Evolutionary conservation across 345 rosid species (phyloP).

Genomic region (Gossypium herbaceum): DNA sequence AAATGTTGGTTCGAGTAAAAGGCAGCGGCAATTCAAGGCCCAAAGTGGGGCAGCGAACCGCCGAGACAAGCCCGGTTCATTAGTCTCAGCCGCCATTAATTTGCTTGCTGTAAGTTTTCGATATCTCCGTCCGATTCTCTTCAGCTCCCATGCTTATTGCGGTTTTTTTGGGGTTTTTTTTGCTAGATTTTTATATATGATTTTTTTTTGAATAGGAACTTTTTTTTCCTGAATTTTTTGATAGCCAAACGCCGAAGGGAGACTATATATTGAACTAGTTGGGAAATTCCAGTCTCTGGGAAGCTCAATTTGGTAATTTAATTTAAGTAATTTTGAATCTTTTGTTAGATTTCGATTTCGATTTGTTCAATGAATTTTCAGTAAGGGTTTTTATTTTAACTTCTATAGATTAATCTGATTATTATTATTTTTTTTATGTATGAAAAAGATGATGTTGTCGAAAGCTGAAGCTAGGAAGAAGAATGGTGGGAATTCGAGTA

Average conservation of each 20-base stretch:
- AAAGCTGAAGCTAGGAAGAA: slow-evolving; percentile 53
- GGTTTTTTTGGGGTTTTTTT: not conserved
- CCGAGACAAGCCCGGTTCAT: not conserved
- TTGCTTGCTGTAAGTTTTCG: slow-evolving; percentile 10
- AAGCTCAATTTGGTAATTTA: slow-evolving; percentile 1
- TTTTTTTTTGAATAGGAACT: not conserved
- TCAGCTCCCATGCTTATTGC: not conserved
- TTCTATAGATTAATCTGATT: not conserved
- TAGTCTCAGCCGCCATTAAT: not conserved
- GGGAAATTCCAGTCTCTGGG: slow-evolving; percentile 17
- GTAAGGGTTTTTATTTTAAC: not conserved
- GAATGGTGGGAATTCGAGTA: slow-evolving; percentile 45
- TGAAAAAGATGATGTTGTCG: slow-evolving; percentile 42
- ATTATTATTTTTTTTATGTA: not conserved
- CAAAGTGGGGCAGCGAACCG: slow-evolving; percentile 1
- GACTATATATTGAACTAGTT: slow-evolving; percentile 16
- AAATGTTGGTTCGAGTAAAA: slow-evolving; percentile 20
- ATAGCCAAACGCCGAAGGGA: slow-evolving; percentile 5
- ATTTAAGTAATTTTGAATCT: not conserved
- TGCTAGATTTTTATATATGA: not conserved
- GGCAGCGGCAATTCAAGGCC: slow-evolving; percentile 38
- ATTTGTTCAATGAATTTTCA: not conserved
- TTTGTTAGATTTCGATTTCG: not conserved
- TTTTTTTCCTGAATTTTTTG: not conserved
- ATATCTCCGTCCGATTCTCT: not conserved